These are phyloP conservation scores for Selenicereus undatus DNA, from an alignment of 148 eudicot species.

Conservation along the genomic window DNA sequence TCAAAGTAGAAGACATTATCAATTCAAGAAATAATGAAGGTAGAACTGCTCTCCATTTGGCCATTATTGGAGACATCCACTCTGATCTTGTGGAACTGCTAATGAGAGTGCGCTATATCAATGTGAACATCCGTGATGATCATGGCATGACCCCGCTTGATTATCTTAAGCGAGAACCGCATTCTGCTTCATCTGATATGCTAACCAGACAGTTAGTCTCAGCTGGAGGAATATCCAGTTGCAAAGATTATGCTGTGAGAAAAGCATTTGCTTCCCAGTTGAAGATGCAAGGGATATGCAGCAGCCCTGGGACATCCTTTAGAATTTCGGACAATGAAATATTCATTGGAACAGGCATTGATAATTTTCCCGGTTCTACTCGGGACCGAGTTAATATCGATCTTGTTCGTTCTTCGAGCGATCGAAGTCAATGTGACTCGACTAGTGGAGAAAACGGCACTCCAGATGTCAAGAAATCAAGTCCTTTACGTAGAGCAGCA, in stretches of 20 bases:
- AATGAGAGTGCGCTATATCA: conserved; percentile 53
- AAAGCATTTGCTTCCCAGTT: conserved; percentile 71
- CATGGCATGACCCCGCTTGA: conserved; percentile 87
- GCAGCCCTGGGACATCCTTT: conserved; percentile 88
- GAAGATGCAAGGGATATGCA: conserved; percentile 59
- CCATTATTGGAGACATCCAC: conserved; percentile 68
- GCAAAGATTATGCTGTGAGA: conserved; percentile 64
- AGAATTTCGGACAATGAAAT: conserved; percentile 64
- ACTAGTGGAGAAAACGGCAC: conserved; percentile 24
- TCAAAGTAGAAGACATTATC: conserved; percentile 52
- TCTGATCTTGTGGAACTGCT: conserved; percentile 63
- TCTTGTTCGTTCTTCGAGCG: conserved; percentile 34
- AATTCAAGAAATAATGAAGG: conserved; percentile 57
- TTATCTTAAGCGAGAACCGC: conserved; percentile 74
- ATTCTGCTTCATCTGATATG: conserved; percentile 62
- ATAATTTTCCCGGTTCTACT: conserved; percentile 30
- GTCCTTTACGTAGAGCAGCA: conserved; percentile 40
- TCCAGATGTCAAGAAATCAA: conserved; percentile 31
- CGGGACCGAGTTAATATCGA: conserved; percentile 15
- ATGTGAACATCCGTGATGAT: conserved; percentile 62
- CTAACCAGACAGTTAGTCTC: conserved; percentile 67
- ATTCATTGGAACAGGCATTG: conserved; percentile 52
- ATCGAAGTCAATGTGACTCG: conserved; percentile 37
- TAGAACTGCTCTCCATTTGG: conserved; percentile 76
- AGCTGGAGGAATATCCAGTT: conserved; percentile 78